Conservation (phyloP, 345 rosid genomes). For the Murraya koenigii region DNA sequence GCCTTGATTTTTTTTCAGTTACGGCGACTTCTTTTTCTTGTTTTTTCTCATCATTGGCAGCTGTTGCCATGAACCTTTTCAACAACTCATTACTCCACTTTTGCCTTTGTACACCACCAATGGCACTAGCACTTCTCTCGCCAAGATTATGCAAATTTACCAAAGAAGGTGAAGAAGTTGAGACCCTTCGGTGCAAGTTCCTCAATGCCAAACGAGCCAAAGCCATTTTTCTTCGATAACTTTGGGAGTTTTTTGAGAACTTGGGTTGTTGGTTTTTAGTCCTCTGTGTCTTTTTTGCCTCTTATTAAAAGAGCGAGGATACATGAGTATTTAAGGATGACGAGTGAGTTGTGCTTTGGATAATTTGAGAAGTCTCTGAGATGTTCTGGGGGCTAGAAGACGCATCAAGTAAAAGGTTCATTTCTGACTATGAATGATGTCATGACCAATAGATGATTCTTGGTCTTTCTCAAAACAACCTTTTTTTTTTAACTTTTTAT, state of each 20-base stretch:
- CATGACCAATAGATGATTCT: constrained; percentile 14
- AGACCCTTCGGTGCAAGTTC: constrained; percentile 40
- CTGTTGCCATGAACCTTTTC: constrained; percentile 41
- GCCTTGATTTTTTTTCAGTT: constrained; percentile 35
- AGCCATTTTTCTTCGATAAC: constrained; percentile 36
- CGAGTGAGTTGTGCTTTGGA: neutral
- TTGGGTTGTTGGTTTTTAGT: neutral
- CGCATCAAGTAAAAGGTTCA: neutral
- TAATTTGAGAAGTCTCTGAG: constrained; percentile 43
- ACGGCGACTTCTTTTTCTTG: constrained; percentile 45
- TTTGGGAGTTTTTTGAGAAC: neutral
- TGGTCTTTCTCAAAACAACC: constrained; percentile 12
- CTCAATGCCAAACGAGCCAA: constrained; percentile 60
- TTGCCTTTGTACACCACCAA: constrained; percentile 22
- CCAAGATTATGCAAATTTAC: neutral
- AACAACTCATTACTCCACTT: constrained; percentile 25
- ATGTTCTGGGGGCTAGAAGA: constrained; percentile 32
- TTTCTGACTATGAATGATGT: neutral
- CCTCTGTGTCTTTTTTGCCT: neutral
- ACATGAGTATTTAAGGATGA: constrained; percentile 17
- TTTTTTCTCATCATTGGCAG: constrained; percentile 29
- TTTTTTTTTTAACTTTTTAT: neutral
- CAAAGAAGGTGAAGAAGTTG: constrained; percentile 24
- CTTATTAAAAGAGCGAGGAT: neutral
- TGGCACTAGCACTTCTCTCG: neutral